A percentile compares a stretch with the other conserved stretches of the same genome.
phyloP scores from a whole-genome alignment of 2,329 filamentous ascomycete genomes.

The Botryotinia convoluta region DNA sequence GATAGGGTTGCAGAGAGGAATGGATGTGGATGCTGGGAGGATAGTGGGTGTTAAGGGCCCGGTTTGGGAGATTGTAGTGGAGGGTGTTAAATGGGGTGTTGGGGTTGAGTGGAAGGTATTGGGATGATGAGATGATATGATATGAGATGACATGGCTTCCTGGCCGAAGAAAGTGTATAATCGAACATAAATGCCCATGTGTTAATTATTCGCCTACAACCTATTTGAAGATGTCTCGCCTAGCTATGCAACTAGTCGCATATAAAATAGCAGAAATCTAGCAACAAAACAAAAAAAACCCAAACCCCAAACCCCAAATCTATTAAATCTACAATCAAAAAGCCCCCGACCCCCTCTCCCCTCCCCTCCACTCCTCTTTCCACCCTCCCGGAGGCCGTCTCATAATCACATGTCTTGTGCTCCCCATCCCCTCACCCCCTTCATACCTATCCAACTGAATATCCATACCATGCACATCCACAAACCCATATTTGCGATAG shows the following conservation, averaged over 20 bases:
- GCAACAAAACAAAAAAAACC: background rate
- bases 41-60: constrained; percentile 37
- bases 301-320: too few relatives aligned
- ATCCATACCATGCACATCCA: constrained; percentile 26
- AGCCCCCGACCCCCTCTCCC: too few relatives aligned
- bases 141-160: background rate
- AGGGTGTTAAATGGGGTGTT: constrained; percentile 38
- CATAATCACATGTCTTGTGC: constrained; percentile 9
- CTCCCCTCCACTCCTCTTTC: background rate
- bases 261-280: background rate
- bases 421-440: constrained; percentile 20
- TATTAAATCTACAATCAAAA: background rate
- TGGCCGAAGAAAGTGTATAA: background rate
- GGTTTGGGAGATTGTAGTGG: constrained; percentile 37
- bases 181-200: background rate
- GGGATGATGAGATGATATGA: constrained; percentile 20
- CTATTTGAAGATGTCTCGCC: background rate
- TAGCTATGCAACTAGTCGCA: background rate
- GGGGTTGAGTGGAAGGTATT: constrained; percentile 39
- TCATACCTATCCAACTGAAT: constrained; percentile 34
- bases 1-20: constrained; percentile 32
- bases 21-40: constrained; percentile 30
- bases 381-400: background rate
- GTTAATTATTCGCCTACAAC: background rate
- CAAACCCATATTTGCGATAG: constrained; percentile 33